Evolutionary conservation across 208 protist species (phyloP).

Genomic region (Strigomonas culicis): DNA sequence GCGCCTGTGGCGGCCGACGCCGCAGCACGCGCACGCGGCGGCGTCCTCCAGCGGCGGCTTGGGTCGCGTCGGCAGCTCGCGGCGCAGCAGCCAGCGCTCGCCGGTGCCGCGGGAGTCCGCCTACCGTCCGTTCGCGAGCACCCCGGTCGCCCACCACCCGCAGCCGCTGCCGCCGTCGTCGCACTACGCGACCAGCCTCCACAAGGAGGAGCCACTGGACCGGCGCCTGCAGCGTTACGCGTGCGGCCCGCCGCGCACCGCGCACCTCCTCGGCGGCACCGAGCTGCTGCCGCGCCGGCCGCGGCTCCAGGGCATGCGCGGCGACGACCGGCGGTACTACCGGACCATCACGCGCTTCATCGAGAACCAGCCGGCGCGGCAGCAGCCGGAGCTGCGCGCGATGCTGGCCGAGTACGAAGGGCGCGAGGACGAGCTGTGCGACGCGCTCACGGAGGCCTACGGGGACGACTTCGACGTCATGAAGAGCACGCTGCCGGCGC

Average conservation of each 20-base stretch:
- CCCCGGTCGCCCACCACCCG: background rate
- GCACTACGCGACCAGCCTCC: conserved; percentile 17
- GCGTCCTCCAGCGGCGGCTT: background rate
- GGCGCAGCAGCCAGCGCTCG: background rate
- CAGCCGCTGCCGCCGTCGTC: conserved; percentile 9
- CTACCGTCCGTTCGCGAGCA: conserved; percentile 4
- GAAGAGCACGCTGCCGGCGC: conserved; percentile 13
- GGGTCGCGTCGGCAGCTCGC: background rate
- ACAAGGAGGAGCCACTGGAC: conserved; percentile 8
- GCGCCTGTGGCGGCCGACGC: conserved; percentile 6
- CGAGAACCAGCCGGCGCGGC: conserved; percentile 37
- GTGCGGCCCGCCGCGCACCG: conserved; percentile 10
- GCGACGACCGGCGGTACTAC: conserved; percentile 34
- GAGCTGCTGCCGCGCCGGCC: conserved; percentile 68
- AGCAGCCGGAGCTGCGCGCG: conserved; percentile 33
- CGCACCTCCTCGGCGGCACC: conserved; percentile 41
- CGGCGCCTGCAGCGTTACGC: conserved; percentile 20
- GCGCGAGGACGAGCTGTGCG: conserved; percentile 63
- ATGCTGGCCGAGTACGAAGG: conserved; percentile 62
- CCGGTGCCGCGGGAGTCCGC: background rate
- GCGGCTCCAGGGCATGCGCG: conserved; percentile 48
- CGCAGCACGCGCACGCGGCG: background rate
- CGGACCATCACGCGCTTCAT: conserved; percentile 73
- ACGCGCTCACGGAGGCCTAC: conserved; percentile 50
- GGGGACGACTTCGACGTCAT: conserved; percentile 53